Evolutionary conservation across 805 yeast species (phyloP).

Genomic region (Lachancea meyersii): DNA sequence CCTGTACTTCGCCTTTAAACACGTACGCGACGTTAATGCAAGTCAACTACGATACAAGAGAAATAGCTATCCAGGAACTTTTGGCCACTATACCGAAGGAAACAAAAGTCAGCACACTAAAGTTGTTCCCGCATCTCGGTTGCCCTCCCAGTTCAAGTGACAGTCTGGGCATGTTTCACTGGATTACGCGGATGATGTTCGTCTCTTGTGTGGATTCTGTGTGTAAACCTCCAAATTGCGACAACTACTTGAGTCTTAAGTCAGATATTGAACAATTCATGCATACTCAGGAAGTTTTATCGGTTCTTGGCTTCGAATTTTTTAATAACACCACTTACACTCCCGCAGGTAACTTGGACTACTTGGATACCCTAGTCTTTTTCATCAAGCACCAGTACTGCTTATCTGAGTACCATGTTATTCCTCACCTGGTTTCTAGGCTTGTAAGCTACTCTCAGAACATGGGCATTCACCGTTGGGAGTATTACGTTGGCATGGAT

Average conservation of each 20-base stretch:
- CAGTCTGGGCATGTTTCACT: constrained; percentile 6
- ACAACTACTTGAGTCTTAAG: not conserved
- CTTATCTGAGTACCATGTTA: constrained; percentile 18
- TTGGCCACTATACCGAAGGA: constrained; percentile 1
- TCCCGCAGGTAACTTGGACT: constrained; percentile 14
- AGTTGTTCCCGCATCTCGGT: not conserved
- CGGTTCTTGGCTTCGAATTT: constrained; percentile 7
- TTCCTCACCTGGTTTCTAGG: constrained; percentile 7
- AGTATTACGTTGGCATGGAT: constrained; percentile 30
- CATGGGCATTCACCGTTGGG: constrained; percentile 32
- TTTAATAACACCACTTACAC: constrained; percentile 3
- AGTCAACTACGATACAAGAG: not conserved
- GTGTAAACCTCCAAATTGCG: not conserved
- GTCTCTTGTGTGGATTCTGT: not conserved
- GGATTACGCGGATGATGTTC: constrained; percentile 5
- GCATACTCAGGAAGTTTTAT: constrained; percentile 7
- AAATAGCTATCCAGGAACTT: not conserved
- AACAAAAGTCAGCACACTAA: not conserved
- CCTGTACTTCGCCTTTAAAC: constrained; percentile 11
- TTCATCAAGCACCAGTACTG: constrained; percentile 23
- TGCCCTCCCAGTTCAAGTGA: not conserved
- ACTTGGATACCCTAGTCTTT: constrained; percentile 24
- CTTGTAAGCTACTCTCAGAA: constrained; percentile 21
- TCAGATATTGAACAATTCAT: not conserved
- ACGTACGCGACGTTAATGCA: not conserved